Evolutionary conservation across 2,329 filamentous ascomycete species (phyloP).

Genomic region (Arthrobotrys megalospora): DNA sequence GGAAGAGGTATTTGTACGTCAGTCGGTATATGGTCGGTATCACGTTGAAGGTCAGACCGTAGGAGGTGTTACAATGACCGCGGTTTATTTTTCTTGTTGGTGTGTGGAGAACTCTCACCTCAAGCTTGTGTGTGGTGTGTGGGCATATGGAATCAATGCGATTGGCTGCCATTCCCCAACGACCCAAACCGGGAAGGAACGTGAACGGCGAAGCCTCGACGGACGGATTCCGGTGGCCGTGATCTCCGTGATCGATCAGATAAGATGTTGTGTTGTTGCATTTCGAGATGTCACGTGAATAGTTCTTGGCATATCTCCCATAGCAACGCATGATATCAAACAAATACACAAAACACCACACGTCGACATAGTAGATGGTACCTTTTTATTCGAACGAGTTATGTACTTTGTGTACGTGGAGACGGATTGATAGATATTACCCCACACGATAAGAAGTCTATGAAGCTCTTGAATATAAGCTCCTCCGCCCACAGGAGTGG

Average conservation of each 20-base stretch:
- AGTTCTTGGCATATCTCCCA: background rate
- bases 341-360: background rate
- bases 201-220: background rate
- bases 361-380: background rate
- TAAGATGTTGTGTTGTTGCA: background rate
- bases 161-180: constrained; percentile 40
- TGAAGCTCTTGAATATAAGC: background rate
- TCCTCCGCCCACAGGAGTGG: background rate
- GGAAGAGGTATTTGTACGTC: constrained; percentile 11
- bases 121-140: background rate
- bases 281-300: constrained; percentile 11
- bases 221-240: constrained; percentile 20
- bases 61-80: constrained; percentile 16
- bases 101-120: constrained; percentile 13
- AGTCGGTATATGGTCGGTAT: background rate
- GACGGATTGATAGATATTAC: background rate
- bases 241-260: constrained; percentile 16
- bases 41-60: constrained; percentile 13
- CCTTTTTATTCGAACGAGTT: background rate
- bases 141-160: constrained; percentile 45
- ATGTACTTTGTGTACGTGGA: no score
- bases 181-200: constrained; percentile 22
- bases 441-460: no score
- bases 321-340: constrained; percentile 1
- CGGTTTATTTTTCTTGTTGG: constrained; percentile 33